A percentile compares a stretch with the other conserved stretches of the same genome.
Conservation (phyloP, 1,284 basidiomycete genomes). For the Bondarzewia mesenterica region DNA sequence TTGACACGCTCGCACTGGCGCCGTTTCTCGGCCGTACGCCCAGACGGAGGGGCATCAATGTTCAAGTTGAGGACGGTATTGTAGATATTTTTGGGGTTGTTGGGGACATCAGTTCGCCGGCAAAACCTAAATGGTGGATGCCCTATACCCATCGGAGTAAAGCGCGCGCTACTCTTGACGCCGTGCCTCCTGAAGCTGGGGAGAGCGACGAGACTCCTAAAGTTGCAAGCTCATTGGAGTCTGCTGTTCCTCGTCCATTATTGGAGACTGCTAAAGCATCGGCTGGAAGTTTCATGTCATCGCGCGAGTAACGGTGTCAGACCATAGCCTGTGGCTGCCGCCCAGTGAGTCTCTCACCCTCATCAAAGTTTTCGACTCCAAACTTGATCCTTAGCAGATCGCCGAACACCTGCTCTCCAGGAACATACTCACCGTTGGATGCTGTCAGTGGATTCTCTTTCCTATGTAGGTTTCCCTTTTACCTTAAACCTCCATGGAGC, state of each 20-base stretch:
- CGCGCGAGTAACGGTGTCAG: slow-evolving; percentile 53
- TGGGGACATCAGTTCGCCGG: not conserved
- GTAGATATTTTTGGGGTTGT: slow-evolving; percentile 33
- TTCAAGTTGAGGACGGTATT: slow-evolving; percentile 32
- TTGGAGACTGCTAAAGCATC: slow-evolving; percentile 6
- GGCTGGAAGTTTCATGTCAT: slow-evolving; percentile 59
- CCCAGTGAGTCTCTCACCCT: slow-evolving; percentile 31
- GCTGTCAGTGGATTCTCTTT: slow-evolving; percentile 56
- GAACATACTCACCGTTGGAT: slow-evolving; percentile 64
- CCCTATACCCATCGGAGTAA: slow-evolving; percentile 36
- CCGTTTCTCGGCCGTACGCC: slow-evolving; percentile 57
- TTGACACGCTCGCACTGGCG: slow-evolving; percentile 64
- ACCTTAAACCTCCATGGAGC: not conserved
- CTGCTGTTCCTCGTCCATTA: not conserved
- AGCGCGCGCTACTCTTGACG: slow-evolving; percentile 28
- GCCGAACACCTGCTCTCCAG: slow-evolving; percentile 25
- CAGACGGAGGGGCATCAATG: slow-evolving; percentile 47
- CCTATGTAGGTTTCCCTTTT: slow-evolving; percentile 46
- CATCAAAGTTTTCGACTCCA: slow-evolving; percentile 4
- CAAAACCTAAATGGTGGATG: slow-evolving; percentile 27
- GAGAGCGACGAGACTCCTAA: not conserved
- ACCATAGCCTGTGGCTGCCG: slow-evolving; percentile 56
- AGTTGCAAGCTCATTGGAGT: not conserved
- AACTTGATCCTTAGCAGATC: slow-evolving; percentile 28
- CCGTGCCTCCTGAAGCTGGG: slow-evolving; percentile 15